Conservation (phyloP, 164 flowering plant species). For the Tinospora cordifolia region DNA sequence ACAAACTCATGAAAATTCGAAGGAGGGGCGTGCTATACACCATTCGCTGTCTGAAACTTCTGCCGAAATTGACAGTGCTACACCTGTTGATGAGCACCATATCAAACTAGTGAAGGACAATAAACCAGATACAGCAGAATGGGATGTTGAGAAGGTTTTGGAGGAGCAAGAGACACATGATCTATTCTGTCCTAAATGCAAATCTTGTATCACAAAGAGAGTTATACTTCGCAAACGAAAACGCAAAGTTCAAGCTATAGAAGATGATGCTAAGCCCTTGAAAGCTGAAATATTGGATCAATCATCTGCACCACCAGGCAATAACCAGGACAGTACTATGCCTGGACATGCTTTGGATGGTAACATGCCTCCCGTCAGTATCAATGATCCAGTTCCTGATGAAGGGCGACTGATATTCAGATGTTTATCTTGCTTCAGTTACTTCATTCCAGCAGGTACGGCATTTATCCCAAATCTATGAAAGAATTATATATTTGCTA, state of each 20-base stretch:
- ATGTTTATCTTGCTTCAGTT: slow-evolving; percentile 73
- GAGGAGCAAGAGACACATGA: slow-evolving; percentile 77
- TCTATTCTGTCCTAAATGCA: slow-evolving; percentile 72
- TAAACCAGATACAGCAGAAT: slow-evolving; percentile 32
- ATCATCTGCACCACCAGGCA: not conserved
- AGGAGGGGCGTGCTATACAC: slow-evolving; percentile 13
- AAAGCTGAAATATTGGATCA: slow-evolving; percentile 20
- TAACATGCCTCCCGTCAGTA: slow-evolving; percentile 8
- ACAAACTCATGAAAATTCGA: slow-evolving; percentile 12
- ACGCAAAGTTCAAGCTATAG: slow-evolving; percentile 19
- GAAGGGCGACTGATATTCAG: slow-evolving; percentile 43
- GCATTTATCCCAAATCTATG: not conserved
- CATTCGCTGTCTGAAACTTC: slow-evolving; percentile 15
- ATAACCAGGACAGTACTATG: slow-evolving; percentile 10
- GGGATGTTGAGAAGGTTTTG: slow-evolving; percentile 54
- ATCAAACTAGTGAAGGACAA: slow-evolving; percentile 17
- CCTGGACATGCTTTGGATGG: slow-evolving; percentile 8
- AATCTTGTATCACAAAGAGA: slow-evolving; percentile 64
- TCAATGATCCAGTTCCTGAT: slow-evolving; percentile 18
- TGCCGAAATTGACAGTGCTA: slow-evolving; percentile 7
- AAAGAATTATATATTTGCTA: not conserved
- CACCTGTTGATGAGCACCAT: slow-evolving; percentile 12
- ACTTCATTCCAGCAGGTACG: slow-evolving; percentile 64
- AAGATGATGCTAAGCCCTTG: slow-evolving; percentile 24
- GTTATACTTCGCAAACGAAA: slow-evolving; percentile 63